These are phyloP conservation scores for Lactifluus echinatus DNA, from an alignment of 768 basidiomycete species.

Conservation along the genomic window DNA sequence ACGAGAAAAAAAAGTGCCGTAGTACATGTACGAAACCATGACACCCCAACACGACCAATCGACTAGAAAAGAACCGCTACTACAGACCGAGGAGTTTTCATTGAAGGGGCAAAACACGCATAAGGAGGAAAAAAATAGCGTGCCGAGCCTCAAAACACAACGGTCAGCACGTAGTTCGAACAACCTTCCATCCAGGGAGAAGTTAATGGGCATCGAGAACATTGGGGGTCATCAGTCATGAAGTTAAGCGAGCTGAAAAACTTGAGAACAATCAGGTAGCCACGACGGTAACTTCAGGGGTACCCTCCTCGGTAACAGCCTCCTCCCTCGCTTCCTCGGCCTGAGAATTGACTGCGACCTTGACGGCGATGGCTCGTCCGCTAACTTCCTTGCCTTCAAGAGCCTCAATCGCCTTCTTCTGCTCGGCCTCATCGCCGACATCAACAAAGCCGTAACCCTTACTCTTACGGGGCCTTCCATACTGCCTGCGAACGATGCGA, in stretches of 20 bases:
- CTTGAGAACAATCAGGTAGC: conserved; percentile 14
- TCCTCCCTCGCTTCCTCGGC: conserved; percentile 33
- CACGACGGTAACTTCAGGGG: conserved; percentile 17
- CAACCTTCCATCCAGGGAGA: conserved; percentile 17
- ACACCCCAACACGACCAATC: conserved; percentile 8
- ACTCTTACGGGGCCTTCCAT: conserved; percentile 77
- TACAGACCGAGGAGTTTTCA: conserved; percentile 15
- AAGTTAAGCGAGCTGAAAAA: neutral
- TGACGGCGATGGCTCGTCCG: conserved; percentile 83
- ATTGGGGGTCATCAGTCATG: conserved; percentile 16
- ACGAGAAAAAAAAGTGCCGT: conserved; percentile 6
- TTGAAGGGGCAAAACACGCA: conserved; percentile 14
- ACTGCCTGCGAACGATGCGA: conserved; percentile 80
- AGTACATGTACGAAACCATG: conserved; percentile 13
- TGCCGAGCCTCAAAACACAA: conserved; percentile 15
- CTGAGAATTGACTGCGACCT: conserved; percentile 86
- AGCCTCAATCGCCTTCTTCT: conserved; percentile 82
- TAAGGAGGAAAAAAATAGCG: conserved; percentile 16
- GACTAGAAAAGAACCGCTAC: conserved; percentile 8
- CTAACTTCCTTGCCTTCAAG: conserved; percentile 84
- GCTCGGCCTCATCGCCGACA: conserved; percentile 80
- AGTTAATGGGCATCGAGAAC: conserved; percentile 15
- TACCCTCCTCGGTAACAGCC: conserved; percentile 16
- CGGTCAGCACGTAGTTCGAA: conserved; percentile 17
- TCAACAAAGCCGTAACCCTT: conserved; percentile 99